These are phyloP conservation scores for Chaetomium olivaceum DNA, from an alignment of 2,329 filamentous ascomycete species.

Conservation along the genomic window DNA sequence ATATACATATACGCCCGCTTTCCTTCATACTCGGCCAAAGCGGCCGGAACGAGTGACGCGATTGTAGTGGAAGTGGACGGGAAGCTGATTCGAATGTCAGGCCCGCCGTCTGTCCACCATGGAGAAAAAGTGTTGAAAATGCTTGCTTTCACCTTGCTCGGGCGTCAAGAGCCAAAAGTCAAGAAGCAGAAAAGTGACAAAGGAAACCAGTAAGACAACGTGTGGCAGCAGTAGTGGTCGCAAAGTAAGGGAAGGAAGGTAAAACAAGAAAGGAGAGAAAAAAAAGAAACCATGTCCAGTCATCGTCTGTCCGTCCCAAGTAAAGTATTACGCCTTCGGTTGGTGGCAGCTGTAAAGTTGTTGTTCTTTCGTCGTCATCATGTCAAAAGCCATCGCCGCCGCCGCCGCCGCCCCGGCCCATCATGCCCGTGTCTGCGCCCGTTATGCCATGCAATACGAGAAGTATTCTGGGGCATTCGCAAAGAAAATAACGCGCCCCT, in stretches of 20 bases:
- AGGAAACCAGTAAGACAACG: background rate
- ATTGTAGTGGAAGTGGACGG: background rate
- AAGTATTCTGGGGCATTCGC: background rate
- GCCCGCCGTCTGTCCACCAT: background rate
- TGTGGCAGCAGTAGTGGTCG: background rate
- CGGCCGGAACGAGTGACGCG: background rate
- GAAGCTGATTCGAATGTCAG: background rate
- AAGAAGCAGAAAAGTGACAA: conserved; percentile 2
- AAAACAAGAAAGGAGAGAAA: background rate
- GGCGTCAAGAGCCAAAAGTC: background rate
- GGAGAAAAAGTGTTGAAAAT: background rate
- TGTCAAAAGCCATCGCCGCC: conserved; percentile 12
- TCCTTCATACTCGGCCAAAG: background rate
- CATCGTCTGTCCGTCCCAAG: conserved; percentile 4
- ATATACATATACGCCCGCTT: conserved; percentile 13
- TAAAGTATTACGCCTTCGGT: conserved; percentile 4
- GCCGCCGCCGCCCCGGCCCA: background rate
- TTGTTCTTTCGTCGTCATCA: conserved; percentile 13
- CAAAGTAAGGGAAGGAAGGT: background rate
- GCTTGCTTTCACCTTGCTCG: conserved; percentile 2
- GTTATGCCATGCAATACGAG: background rate
- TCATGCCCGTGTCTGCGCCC: background rate
- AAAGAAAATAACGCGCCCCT: background rate
- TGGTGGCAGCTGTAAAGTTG: conserved; percentile 1
- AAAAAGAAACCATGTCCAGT: conserved; percentile 10